Evolutionary conservation across 805 yeast genomes (phyloP).

Genomic region (Ogataea thermomethanolica): DNA sequence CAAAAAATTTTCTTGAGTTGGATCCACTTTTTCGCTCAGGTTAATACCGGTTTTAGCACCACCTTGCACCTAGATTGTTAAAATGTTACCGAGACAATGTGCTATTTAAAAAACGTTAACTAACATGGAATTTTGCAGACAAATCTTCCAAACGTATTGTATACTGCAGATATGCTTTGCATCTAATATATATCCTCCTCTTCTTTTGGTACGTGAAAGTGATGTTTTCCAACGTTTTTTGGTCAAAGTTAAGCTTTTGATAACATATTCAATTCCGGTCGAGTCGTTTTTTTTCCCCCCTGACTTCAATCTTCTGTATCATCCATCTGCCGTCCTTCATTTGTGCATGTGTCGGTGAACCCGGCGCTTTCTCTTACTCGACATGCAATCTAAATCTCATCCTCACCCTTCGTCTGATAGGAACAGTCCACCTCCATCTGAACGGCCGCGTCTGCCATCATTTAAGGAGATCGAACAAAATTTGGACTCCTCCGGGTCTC

Average conservation of each 20-base stretch:
- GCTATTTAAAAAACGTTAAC: not conserved
- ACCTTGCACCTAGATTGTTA: conserved; percentile 3
- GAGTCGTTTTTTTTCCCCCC: not conserved
- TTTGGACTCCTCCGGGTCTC: not conserved
- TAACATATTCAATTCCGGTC: not conserved
- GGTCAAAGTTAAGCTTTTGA: not conserved
- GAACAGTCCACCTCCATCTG: not conserved
- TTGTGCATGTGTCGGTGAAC: conserved; percentile 4
- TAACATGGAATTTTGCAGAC: conserved; percentile 4
- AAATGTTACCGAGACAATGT: conserved; percentile 6
- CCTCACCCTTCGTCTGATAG: not conserved
- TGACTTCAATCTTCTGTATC: not conserved
- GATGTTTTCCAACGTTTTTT: conserved; percentile 1
- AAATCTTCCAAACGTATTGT: conserved; percentile 3
- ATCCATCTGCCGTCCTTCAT: not conserved
- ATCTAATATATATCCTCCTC: not conserved
- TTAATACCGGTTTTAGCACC: conserved; percentile 6
- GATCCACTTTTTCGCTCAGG: not conserved
- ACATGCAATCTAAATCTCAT: conserved; percentile 5
- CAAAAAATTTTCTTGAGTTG: not conserved
- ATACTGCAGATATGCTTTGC: not conserved
- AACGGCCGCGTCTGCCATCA: conserved; percentile 8
- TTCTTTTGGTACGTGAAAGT: conserved; percentile 3
- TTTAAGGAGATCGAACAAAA: conserved; percentile 9
- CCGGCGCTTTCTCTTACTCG: conserved; percentile 1